Conservation (phyloP, 176 grass and related monocot genomes). For the Typha latifolia region DNA sequence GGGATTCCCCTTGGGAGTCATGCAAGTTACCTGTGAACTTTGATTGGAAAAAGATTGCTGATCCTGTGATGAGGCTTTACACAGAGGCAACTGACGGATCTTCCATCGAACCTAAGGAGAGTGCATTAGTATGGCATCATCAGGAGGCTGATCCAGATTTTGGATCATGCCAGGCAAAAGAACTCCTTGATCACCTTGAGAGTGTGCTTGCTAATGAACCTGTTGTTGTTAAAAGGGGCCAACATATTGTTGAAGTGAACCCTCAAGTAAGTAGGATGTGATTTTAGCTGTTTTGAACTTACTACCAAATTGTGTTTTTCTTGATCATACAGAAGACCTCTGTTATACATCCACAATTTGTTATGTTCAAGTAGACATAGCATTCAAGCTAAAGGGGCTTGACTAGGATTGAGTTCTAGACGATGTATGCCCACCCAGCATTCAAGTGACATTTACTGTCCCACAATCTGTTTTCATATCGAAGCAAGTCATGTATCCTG, state of each 20-base stretch:
- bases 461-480: no score
- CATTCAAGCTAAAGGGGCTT: no score
- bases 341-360: no score
- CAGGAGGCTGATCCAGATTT: slow-evolving; percentile 87
- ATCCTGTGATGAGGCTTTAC: slow-evolving; percentile 70
- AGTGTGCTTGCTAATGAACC: slow-evolving; percentile 92
- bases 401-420: no score
- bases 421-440: no score
- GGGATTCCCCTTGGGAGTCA: slow-evolving; percentile 54
- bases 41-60: slow-evolving; percentile 64
- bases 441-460: no score
- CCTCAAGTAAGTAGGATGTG: slow-evolving; percentile 50
- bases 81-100: slow-evolving; percentile 74
- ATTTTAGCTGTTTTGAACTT: background rate
- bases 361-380: no score
- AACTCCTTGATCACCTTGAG: slow-evolving; percentile 82
- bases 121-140: slow-evolving; percentile 86
- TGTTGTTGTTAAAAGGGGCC: slow-evolving; percentile 78
- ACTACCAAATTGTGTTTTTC: no score
- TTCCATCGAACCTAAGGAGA: slow-evolving; percentile 64
- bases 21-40: slow-evolving; percentile 31
- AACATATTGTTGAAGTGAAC: slow-evolving; percentile 85
- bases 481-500: no score
- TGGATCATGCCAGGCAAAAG: slow-evolving; percentile 84
- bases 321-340: no score